Percentiles rank a stretch among this genome's conserved stretches.
These are phyloP conservation scores for Clavariopsis aquatica DNA, from an alignment of 495 filamentous ascomycete genomes.

Conservation along the genomic window DNA sequence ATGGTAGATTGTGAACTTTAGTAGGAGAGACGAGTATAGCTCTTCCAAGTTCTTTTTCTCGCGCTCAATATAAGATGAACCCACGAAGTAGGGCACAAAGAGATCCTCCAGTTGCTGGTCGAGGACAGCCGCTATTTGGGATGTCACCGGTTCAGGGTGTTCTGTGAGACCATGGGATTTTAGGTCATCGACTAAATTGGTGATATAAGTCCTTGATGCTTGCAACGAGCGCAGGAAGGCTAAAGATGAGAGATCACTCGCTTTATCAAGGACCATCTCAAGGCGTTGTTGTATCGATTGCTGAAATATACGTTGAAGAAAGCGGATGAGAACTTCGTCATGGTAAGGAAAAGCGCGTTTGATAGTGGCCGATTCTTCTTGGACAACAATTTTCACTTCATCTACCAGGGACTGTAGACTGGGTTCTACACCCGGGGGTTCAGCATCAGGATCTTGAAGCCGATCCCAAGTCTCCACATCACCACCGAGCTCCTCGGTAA, in stretches of 20 bases:
- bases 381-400: constrained; percentile 92
- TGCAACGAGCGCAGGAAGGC: constrained; percentile 91
- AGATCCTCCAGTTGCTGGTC: constrained; percentile 97
- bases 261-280: constrained; percentile 95
- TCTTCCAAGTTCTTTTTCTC: constrained; percentile 90
- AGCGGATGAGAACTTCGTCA: constrained; percentile 87
- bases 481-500: constrained; percentile 83
- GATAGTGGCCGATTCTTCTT: constrained; percentile 95
- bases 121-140: constrained; percentile 78
- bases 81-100: constrained; percentile 92
- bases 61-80: constrained; percentile 92
- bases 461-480: constrained; percentile 81
- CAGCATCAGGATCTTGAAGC: constrained; percentile 89
- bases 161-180: constrained; percentile 95
- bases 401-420: constrained; percentile 88
- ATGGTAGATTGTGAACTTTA: constrained; percentile 94
- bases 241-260: constrained; percentile 82
- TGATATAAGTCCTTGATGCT: constrained; percentile 82
- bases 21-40: constrained; percentile 85
- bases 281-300: constrained; percentile 95
- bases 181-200: constrained; percentile 82
- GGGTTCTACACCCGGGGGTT: constrained; percentile 85
- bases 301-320: constrained; percentile 93
- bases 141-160: constrained; percentile 85
- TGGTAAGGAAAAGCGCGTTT: constrained; percentile 94